Evolutionary conservation across 1,284 basidiomycete species (phyloP), one percentile per base, ranked within the genome.

Genomic region (Cryptococcus wingfieldii): DNA sequence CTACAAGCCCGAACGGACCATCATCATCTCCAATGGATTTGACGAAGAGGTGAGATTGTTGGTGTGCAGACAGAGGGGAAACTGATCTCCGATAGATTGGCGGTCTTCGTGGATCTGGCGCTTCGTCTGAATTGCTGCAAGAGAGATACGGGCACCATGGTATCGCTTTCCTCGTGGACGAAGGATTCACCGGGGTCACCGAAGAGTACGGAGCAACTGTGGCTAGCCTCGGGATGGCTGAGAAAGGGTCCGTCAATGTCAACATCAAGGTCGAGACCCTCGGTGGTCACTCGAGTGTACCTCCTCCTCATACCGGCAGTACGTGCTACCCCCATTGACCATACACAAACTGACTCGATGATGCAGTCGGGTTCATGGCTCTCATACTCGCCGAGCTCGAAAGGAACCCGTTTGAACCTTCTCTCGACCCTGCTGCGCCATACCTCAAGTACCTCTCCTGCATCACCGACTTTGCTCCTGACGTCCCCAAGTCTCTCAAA

Each of bases 21-120:
- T 82, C 53, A 69, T 82, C 13, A 63, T 81, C 28, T 74, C 75
- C 25, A 80, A 77, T 55, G 82, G 82, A 10, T 81, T 80, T 51
- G 81, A 83, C 67, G 82, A 83, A 60, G 82, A 83, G 71, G 75
- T 75, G 47, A 62, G 23, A 13, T 27, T 46, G 18, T 6, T 50
- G 23, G 14, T 28, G 16, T 23, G 9, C 23, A 23, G 23, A 3
- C 23, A 23, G 23, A 23, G 3, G 23, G 23, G 23, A 23, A 23
- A 2, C 23, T 23, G 23, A 23, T 23, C 2, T 23, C 6, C 14
- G 50, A 39, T 55, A 71, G 70, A 74, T 77, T 54, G 70, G 72
- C 16, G 77, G 77, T 2, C 45, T 46, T 1, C 64, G 77, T 41
- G 79, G 79, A 2, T 77, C 79, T 0, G 58, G 54, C 0, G 42